Base-by-base conservation (phyloP, 371 early-diverging fungal species). In the Gilbertella persicaria region DNA sequence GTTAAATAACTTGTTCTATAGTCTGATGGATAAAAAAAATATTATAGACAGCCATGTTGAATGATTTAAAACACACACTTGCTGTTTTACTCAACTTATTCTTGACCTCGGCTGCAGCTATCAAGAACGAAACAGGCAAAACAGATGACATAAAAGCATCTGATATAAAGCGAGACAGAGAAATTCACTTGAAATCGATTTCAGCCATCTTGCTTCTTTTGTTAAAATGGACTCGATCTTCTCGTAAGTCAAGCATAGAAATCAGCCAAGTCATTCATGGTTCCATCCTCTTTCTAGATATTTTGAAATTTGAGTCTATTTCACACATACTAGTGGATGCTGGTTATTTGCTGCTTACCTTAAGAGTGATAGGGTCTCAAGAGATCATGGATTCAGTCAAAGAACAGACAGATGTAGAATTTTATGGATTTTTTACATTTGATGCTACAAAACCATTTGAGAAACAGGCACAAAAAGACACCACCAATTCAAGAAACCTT, bases 321-420 rank as follows among this genome's bases (percentile, higher is more conserved):
- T 85, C 85, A 14, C 89, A 89, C 48, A 69, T 90, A 0, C 66
- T 93, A 21, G 81, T 88, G 20, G 94, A 93, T 62, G 87, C 89
- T n/a, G 91, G 91, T 29, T 86, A 88, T 44, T 65, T 90, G 5
- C 74, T 93, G 8, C 63, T 93, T 16, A 82, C 90, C 28, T 71
- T 92, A 33, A 91, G 90, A 57, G 86, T 93, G 57, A 80, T 92
- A 46, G 90, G 89, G 0, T 74, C 90, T 30, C 88, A 88, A 48
- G 87, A 88, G 57, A 71, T 83, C 17, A 67, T 79, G 0, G 62
- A 62, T 0, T 57, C 78, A 10, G 73, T 80, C 3, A 63, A 67
- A 9, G 69, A 77, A n/a, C 64, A 78, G 62, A 84, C 83, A 3
- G 86, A 89, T 41, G 65, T 85, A 1, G 71, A 69, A 4, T 77